Evolutionary conservation across 805 yeast species (phyloP), one percentile per base, ranked within the genome.

Genomic region (Ogataea nitratoaversa): DNA sequence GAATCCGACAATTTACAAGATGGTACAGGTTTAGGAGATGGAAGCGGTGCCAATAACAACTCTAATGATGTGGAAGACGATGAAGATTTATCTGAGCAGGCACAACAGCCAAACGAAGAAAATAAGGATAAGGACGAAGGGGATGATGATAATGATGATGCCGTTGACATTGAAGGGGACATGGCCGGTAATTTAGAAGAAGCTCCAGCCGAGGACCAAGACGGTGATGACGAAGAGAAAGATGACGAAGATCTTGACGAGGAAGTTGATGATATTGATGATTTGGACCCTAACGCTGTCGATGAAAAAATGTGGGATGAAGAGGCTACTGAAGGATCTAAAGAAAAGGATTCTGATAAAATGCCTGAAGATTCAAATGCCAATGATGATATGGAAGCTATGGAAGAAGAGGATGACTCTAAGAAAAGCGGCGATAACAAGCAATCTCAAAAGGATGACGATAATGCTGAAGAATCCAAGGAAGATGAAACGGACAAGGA

Each of bases 281-380:
- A 88, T 41, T 70, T 84, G 47, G 98, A 90, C 69, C 96, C 96
- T 2, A 87, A 89, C 63, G 95, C 96, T 3, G 79, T 91, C 36
- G 98, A 91, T 59, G 97, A 91, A 50, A 91, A 88, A 65, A 88
- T 88, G 96, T 91, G 98, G 96, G 93, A 91, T 55, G 97, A 90
- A 54, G 89, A 91, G 58, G 85, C 83, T 11, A 74, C 79, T 41
- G 88, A 82, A 13, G 77, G 77, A 47, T 72, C 76, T 17, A 85
- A 87, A 55, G 96, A 89, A 54, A 89, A 89, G 57, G 86, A 88
- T 32, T 72, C 90, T 8, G 95, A 89, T 20, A 68, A 75, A 42
- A 64, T 79, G 66, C 80, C 87, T 3, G 78, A 81, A 11, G 69
- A 74, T 42, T 64, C 78, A 2, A 66, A 56, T n/a, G 61, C 60